Evolutionary conservation across 495 filamentous ascomycete genomes (phyloP), one percentile per base, ranked within the genome.

Genomic region (Aspergillus hancockii): DNA sequence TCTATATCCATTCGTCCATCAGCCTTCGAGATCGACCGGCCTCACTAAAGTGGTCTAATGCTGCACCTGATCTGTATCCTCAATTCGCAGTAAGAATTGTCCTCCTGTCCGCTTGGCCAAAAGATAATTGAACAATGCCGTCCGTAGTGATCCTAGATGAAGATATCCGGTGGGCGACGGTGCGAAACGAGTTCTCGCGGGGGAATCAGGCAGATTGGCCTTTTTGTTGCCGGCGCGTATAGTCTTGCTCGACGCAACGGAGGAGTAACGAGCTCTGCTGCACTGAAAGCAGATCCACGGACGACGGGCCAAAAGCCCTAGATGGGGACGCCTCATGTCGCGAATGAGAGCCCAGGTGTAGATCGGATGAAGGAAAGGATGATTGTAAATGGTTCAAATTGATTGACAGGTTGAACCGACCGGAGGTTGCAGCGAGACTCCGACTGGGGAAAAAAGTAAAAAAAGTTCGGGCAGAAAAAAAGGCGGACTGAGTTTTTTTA

Each of bases 161-260:
- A 98, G 80, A 71, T 91, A 90, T 18, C 94, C 94, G 8, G 94
- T 98, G 3, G 94, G 94, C 3, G 93, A 97, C 16, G 94, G 94
- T 1, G 94, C 94, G 75, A 98, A 98, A 47, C 94, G 88, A 23
- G 94, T 97, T 57, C 94, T 82, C 28, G 90, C 92, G 46, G 94
- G 92, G 0, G 63, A 68, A 8, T 80, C 71, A 49, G 89, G 88
- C 52, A 77, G 62, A 52, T 74, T 73, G 52, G 59, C 74, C 60
- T 72, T 75, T 49, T 63, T 64, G 49, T 74, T 68, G 52, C 47
- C 63, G 50, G 66, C 49, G 59, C 65, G 60, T 63, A 57, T 46
- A 45, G 52, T 63, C 18, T 62, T 55, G 32, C 43, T 31, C 28
- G 52, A 52, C 53, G 68, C 60, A 32, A 63, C 65, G 57, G 74